Evolutionary conservation across 2,329 filamentous ascomycete species (phyloP), one percentile per base, ranked within the genome.

Genomic region (Colletotrichum orbiculare): DNA sequence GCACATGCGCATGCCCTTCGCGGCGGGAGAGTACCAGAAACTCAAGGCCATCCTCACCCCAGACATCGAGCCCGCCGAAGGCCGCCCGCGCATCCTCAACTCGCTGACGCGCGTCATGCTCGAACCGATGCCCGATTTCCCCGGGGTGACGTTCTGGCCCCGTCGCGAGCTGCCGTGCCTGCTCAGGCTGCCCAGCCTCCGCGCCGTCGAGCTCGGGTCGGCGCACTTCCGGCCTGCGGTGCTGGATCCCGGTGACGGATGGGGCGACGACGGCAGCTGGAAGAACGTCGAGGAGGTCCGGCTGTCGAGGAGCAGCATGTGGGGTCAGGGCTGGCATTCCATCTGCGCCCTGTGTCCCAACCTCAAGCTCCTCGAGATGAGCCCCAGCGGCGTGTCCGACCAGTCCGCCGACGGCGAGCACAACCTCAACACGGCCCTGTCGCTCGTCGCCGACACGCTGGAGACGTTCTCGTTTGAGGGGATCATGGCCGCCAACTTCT

Each of bases 101-200:
- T 66, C 60, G 12, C 64, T 66, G 17, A 66, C 64, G 34, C 64
- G 64, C 25, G 54, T 66, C 60, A 66, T 66, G 64, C 15, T 66
- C 6, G 64, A 66, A 48, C 64, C 64, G 10, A 66, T 66, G 64
- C 64, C 64, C 12, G 64, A 66, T 39, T 66, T 59, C 15, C 64
- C 64, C 6, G 64, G 64, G 3, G 60, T 59, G 2, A 65, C 13
- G 13, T 66, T 66, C 54, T 66, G 64, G 64, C 64, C 64, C 6
- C 64, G 64, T 8, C 64, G 64, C 10, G 64, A 66, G 17, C 25
- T 66, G 12, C 64, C 64, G 2, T 66, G 64, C 13, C 49, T 66
- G 11, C 49, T 66, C 9, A 48, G 64, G 10, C 54, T 66, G 12
- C 64, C 64, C 33, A 66, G 47, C 15, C 34, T 66, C 11, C 60